Evolutionary conservation across 2,329 filamentous ascomycete species (phyloP).

Genomic region (Trichoderma oligosporum): DNA sequence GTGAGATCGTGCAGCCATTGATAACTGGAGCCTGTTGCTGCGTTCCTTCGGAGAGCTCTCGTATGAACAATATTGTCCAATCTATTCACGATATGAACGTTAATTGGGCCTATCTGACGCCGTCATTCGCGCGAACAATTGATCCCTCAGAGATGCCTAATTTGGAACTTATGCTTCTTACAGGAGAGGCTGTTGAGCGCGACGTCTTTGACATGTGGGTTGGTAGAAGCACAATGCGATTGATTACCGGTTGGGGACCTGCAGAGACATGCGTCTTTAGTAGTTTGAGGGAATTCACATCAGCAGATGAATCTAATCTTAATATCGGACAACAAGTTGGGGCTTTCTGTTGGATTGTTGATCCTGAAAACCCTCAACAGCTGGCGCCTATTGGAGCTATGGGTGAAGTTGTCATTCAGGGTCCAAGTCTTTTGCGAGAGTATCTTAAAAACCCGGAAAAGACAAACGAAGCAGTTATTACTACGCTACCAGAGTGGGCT

Average conservation of each 20-base stretch:
- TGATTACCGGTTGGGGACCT: background rate
- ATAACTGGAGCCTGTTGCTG: slow-evolving; percentile 20
- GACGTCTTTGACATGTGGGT: slow-evolving; percentile 19
- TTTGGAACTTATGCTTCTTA: slow-evolving; percentile 18
- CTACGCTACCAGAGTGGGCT: background rate
- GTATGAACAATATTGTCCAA: slow-evolving; percentile 13
- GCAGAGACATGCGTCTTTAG: slow-evolving; percentile 1
- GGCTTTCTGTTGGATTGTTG: slow-evolving; percentile 14
- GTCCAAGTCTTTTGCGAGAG: slow-evolving; percentile 2
- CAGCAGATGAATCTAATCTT: background rate
- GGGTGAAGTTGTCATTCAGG: slow-evolving; percentile 12
- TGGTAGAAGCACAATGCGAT: background rate
- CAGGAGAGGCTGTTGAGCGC: slow-evolving; percentile 16
- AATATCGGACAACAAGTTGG: slow-evolving; percentile 14
- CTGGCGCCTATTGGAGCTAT: slow-evolving; percentile 7
- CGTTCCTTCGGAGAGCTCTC: slow-evolving; percentile 18
- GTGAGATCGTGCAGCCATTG: slow-evolving; percentile 19
- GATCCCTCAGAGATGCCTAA: slow-evolving; percentile 16
- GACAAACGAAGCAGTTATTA: background rate
- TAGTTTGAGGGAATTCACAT: slow-evolving; percentile 1
- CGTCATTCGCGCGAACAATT: slow-evolving; percentile 19
- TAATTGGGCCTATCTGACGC: slow-evolving; percentile 19
- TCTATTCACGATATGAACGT: slow-evolving; percentile 14
- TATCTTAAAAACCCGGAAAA: slow-evolving; percentile 27
- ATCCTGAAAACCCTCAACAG: background rate